Conservation (phyloP, 2,329 filamentous ascomycete species). For the Chaetomium globosum region DNA sequence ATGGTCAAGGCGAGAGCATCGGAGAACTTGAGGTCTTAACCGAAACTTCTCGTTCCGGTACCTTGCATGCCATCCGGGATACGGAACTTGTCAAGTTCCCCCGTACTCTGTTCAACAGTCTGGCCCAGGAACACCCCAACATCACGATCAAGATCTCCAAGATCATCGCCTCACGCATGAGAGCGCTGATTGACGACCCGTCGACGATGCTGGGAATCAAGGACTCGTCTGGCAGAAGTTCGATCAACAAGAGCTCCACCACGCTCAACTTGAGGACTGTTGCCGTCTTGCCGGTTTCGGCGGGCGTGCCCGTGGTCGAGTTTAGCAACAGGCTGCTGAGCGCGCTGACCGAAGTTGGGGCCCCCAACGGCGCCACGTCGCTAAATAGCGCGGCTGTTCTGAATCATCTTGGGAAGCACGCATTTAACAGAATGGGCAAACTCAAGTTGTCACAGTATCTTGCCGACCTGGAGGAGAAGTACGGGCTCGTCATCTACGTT, state of each 20-base stretch:
- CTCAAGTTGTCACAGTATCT: slow-evolving; percentile 93
- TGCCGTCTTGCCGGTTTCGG: slow-evolving; percentile 84
- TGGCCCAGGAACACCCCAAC: slow-evolving; percentile 93
- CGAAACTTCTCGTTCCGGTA: slow-evolving; percentile 86
- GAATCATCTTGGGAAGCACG: slow-evolving; percentile 91
- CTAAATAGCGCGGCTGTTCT: slow-evolving; percentile 92
- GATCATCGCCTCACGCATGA: slow-evolving; percentile 94
- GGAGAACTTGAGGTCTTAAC: slow-evolving; percentile 97
- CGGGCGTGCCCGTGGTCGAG: slow-evolving; percentile 90
- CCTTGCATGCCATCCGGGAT: slow-evolving; percentile 91
- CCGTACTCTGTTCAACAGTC: slow-evolving; percentile 92
- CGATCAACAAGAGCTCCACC: slow-evolving; percentile 72
- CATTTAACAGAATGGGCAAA: slow-evolving; percentile 97
- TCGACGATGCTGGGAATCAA: slow-evolving; percentile 62
- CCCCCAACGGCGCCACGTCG: slow-evolving; percentile 84
- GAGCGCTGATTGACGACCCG: slow-evolving; percentile 81
- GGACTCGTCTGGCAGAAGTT: slow-evolving; percentile 61
- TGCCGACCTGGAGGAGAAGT: slow-evolving; percentile 95
- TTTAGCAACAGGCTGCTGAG: slow-evolving; percentile 88
- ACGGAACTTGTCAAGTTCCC: slow-evolving; percentile 97
- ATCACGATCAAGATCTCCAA: slow-evolving; percentile 99
- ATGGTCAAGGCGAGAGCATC: slow-evolving; percentile 95
- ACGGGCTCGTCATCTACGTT: slow-evolving; percentile 91
- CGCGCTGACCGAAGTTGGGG: slow-evolving; percentile 85
- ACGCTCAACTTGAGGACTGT: slow-evolving; percentile 92